phyloP scores from a whole-genome alignment of 2,329 filamentous ascomycete genomes.

The Rhynchosporium secalis region DNA sequence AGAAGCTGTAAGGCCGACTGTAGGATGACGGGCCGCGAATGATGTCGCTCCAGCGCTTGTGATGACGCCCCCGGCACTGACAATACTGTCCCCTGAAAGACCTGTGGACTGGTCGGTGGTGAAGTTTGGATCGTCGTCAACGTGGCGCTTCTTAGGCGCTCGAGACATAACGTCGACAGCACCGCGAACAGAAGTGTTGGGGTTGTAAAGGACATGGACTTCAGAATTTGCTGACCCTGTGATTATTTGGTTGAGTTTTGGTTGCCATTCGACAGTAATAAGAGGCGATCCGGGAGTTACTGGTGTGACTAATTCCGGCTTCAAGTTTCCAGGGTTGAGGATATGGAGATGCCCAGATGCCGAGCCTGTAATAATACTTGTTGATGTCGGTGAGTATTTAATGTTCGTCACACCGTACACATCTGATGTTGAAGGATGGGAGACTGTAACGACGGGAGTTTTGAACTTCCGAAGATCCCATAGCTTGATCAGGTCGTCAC shows the following conservation, averaged over 20 bases:
- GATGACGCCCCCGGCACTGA: slow-evolving; percentile 65
- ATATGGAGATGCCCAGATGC: slow-evolving; percentile 85
- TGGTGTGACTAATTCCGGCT: slow-evolving; percentile 79
- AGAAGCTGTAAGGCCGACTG: slow-evolving; percentile 73
- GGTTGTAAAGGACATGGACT: slow-evolving; percentile 88
- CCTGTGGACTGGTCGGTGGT: slow-evolving; percentile 82
- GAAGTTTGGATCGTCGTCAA: slow-evolving; percentile 87
- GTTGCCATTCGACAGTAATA: slow-evolving; percentile 86
- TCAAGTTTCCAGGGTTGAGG: slow-evolving; percentile 87
- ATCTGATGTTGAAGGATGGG: slow-evolving; percentile 78
- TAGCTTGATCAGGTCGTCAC: slow-evolving; percentile 89
- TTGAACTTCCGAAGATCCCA: slow-evolving; percentile 99
- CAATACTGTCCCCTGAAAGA: slow-evolving; percentile 78
- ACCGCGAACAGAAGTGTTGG: slow-evolving; percentile 75
- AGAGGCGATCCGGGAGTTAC: slow-evolving; percentile 84
- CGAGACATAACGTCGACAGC: slow-evolving; percentile 89
- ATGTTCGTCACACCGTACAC: slow-evolving; percentile 86
- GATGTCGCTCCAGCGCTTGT: slow-evolving; percentile 48
- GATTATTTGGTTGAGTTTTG: slow-evolving; percentile 92
- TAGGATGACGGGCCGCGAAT: slow-evolving; percentile 62
- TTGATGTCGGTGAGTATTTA: slow-evolving; percentile 79
- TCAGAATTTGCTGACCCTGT: slow-evolving; percentile 91
- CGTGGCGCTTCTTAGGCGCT: slow-evolving; percentile 89
- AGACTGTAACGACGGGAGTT: slow-evolving; percentile 74
- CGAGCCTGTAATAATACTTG: slow-evolving; percentile 87